phyloP scores from a whole-genome alignment of 306 rosid species.

The Malus orientalis region DNA sequence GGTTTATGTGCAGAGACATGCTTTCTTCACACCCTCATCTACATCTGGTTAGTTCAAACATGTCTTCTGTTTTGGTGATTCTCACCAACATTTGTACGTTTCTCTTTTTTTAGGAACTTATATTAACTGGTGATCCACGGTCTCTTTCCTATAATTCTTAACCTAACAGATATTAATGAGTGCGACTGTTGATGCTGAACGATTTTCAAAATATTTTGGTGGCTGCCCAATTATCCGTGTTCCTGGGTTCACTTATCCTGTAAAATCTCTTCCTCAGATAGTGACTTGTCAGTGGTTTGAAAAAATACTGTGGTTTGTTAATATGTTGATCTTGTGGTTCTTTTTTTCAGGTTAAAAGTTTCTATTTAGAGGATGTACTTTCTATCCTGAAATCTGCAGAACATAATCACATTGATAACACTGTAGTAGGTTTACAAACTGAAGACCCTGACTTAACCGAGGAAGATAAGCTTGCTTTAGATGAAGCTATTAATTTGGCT shows the following conservation, averaged over 20 bases:
- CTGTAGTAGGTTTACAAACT: constrained; percentile 18
- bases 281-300: constrained; percentile 2
- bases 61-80: constrained; percentile 7
- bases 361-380: constrained; percentile 86
- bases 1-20: constrained; percentile 66
- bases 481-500: constrained; percentile 80
- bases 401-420: constrained; percentile 45
- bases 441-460: constrained; percentile 37
- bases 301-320: neutral
- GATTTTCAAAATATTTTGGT: constrained; percentile 91
- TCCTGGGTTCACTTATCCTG: constrained; percentile 95
- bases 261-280: constrained; percentile 27
- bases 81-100: neutral
- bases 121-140: neutral
- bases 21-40: constrained; percentile 66
- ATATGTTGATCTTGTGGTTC: constrained; percentile 3
- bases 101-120: neutral
- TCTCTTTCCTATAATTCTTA: neutral
- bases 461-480: constrained; percentile 61
- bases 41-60: constrained; percentile 65
- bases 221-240: constrained; percentile 78
- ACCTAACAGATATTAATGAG: constrained; percentile 79
- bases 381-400: constrained; percentile 44
- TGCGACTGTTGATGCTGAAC: constrained; percentile 76
- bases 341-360: constrained; percentile 64